phyloP scores from a whole-genome alignment of 2,329 filamentous ascomycete species.

The Ceratocystis ficicola region DNA sequence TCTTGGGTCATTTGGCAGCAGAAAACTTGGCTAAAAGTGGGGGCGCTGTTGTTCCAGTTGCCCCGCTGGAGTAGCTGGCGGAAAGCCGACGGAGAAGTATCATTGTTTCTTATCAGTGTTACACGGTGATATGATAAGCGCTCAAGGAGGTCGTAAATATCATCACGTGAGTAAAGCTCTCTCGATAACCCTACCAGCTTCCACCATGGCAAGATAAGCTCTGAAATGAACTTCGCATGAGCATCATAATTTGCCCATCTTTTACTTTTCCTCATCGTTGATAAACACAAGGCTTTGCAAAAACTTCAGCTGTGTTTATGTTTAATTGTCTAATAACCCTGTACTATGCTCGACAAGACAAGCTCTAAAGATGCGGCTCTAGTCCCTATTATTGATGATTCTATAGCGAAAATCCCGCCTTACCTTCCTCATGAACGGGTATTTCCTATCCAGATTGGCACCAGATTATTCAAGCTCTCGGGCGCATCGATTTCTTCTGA shows the following conservation, averaged over 20 bases:
- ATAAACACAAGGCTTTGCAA: not conserved
- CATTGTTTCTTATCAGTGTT: not conserved
- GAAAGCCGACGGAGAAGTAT: not conserved
- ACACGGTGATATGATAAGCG: not conserved
- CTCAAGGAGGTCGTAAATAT: not conserved
- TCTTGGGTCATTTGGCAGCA: not conserved
- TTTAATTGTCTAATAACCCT: not conserved
- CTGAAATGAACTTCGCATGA: not conserved
- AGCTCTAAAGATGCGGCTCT: not conserved
- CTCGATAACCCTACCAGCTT: too few relatives aligned
- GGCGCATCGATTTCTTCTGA: constrained; percentile 63
- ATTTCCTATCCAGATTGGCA: constrained; percentile 63
- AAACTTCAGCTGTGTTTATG: not conserved
- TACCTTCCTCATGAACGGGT: constrained; percentile 59
- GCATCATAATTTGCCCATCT: not conserved
- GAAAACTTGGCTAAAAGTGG: not conserved
- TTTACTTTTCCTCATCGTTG: not conserved
- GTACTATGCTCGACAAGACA: not conserved
- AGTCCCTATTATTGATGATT: not conserved
- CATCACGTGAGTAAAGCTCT: not conserved
- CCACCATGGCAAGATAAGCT: not conserved
- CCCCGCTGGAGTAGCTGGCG: not conserved
- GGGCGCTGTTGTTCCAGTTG: not conserved
- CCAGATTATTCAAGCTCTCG: constrained; percentile 59
- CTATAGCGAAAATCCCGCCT: constrained; percentile 39